Percentiles rank a stretch among this genome's conserved stretches.
These are phyloP conservation scores for Cordyceps farinosa DNA, from an alignment of 2,329 filamentous ascomycete genomes.

Conservation along the genomic window DNA sequence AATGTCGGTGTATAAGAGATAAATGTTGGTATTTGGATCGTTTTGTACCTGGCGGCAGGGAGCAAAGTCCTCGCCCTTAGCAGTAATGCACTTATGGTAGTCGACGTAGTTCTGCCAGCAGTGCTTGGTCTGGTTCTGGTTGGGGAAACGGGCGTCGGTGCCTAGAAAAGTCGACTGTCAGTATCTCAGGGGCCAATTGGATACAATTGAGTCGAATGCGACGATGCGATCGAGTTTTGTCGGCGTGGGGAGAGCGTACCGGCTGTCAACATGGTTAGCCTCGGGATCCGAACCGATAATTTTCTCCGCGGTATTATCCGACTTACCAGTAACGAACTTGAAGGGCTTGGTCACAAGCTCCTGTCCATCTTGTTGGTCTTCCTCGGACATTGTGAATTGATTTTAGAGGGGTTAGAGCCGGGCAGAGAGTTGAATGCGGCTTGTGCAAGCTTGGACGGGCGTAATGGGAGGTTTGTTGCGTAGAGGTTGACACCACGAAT, in stretches of 20 bases:
- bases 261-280: constrained; percentile 43
- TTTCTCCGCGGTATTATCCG: constrained; percentile 33
- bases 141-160: constrained; percentile 98
- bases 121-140: constrained; percentile 98
- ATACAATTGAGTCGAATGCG: constrained; percentile 29
- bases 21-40: not conserved
- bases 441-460: constrained; percentile 30
- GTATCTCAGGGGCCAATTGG: constrained; percentile 9
- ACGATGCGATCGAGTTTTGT: constrained; percentile 21
- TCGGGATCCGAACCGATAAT: constrained; percentile 33
- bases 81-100: constrained; percentile 99
- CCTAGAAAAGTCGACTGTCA: constrained; percentile 50
- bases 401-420: constrained; percentile 26
- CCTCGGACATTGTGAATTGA: constrained; percentile 77
- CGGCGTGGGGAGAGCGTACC: constrained; percentile 35
- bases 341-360: constrained; percentile 95
- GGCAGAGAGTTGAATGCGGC: constrained; percentile 31
- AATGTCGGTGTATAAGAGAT: not conserved
- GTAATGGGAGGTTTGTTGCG: constrained; percentile 33
- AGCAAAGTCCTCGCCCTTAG: constrained; percentile 97
- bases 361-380: constrained; percentile 65
- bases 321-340: constrained; percentile 99
- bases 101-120: constrained; percentile 99
- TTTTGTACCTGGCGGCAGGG: constrained; percentile 88
- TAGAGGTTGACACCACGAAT: constrained; percentile 38